phyloP scores from a whole-genome alignment of 1,284 basidiomycete genomes.

The Austroboletus niveus region DNA sequence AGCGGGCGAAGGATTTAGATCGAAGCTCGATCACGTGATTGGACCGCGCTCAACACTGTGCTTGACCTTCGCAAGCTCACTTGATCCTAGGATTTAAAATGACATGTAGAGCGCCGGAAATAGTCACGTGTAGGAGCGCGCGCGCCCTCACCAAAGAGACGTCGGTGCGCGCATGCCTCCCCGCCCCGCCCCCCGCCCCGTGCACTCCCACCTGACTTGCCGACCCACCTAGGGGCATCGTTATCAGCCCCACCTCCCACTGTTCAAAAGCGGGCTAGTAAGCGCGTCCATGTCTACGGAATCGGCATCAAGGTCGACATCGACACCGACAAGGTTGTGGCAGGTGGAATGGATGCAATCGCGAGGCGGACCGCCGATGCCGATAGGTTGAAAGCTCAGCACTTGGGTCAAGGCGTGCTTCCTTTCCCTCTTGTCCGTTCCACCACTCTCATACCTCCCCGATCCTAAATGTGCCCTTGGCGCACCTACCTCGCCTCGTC shows the following conservation, averaged over 20 bases:
- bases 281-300: slow-evolving; percentile 73
- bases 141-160: slow-evolving; percentile 66
- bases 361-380: slow-evolving; percentile 76
- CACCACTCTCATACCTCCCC: slow-evolving; percentile 42
- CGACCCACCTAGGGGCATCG: slow-evolving; percentile 64
- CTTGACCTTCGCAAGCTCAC: no score
- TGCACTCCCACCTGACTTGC: slow-evolving; percentile 45
- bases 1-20: no score
- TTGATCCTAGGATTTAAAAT: no score
- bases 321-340: slow-evolving; percentile 75
- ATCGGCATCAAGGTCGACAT: slow-evolving; percentile 83
- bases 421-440: not conserved
- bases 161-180: slow-evolving; percentile 49
- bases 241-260: slow-evolving; percentile 68
- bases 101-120: no score
- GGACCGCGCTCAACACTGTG: no score
- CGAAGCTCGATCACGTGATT: no score
- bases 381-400: slow-evolving; percentile 57
- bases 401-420: slow-evolving; percentile 59
- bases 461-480: slow-evolving; percentile 61
- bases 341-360: slow-evolving; percentile 77
- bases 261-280: slow-evolving; percentile 58
- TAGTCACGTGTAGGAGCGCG: slow-evolving; percentile 43
- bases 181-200: slow-evolving; percentile 48
- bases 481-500: slow-evolving; percentile 60